These are phyloP conservation scores for Lasiodiplodia theobromae DNA, from an alignment of 2,329 filamentous ascomycete species.

Conservation along the genomic window DNA sequence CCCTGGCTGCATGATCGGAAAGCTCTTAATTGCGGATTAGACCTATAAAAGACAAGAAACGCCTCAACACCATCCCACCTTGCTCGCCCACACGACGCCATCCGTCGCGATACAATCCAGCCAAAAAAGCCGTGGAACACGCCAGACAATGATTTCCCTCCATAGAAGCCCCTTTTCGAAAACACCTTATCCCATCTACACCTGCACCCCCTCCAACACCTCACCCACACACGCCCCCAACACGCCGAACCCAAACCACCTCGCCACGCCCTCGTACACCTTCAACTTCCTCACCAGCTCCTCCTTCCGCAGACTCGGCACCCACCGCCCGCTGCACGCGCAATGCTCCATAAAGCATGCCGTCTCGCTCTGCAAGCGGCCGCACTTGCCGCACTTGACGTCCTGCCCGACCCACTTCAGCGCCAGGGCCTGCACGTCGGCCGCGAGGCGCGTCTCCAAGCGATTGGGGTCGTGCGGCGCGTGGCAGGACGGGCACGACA, in stretches of 20 bases:
- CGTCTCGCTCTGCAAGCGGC: conserved; percentile 70
- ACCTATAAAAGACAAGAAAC: too few relatives aligned
- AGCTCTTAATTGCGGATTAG: too few relatives aligned
- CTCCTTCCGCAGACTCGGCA: conserved; percentile 70
- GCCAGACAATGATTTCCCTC: too few relatives aligned
- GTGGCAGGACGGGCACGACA: conserved; percentile 74
- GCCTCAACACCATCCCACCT: too few relatives aligned
- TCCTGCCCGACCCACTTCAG: conserved; percentile 90
- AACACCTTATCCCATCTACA: conserved; percentile 37
- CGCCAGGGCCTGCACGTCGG: conserved; percentile 74
- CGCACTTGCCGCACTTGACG: conserved; percentile 79
- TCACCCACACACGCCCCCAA: conserved; percentile 75
- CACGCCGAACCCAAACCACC: conserved; percentile 83
- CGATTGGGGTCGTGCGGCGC: conserved; percentile 77
- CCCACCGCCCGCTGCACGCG: conserved; percentile 88
- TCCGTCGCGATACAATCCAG: too few relatives aligned
- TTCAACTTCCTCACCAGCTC: conserved; percentile 70
- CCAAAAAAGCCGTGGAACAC: too few relatives aligned
- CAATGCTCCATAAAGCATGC: conserved; percentile 94
- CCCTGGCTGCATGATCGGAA: too few relatives aligned
- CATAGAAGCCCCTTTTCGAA: background rate
- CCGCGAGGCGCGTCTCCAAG: conserved; percentile 84
- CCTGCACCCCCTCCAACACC: conserved; percentile 58
- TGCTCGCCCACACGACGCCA: too few relatives aligned
- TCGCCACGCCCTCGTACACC: conserved; percentile 77